Percentiles rank a stretch among this genome's conserved stretches.
These are phyloP conservation scores for Nicotiana tomentosiformis DNA, from an alignment of 257 asterid genomes.

Conservation along the genomic window DNA sequence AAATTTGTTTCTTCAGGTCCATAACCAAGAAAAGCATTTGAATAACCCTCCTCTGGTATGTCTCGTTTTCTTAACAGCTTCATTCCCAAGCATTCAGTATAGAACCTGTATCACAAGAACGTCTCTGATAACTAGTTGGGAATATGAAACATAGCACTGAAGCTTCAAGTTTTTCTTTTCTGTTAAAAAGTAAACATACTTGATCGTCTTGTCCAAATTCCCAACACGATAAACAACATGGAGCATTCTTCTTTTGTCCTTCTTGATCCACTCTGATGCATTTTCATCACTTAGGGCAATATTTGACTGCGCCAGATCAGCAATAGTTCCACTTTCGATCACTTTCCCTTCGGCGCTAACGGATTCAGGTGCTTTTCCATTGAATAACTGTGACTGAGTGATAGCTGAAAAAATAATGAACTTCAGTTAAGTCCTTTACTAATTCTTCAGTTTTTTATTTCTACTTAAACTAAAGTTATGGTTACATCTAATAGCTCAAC, in stretches of 20 bases:
- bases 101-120: slow-evolving; percentile 29
- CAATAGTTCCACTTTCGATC: slow-evolving; percentile 3
- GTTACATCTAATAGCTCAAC: not conserved
- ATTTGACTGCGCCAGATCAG: slow-evolving; percentile 18
- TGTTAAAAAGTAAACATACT: slow-evolving; percentile 14
- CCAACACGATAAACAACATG: slow-evolving; percentile 51
- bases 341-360: slow-evolving; percentile 14
- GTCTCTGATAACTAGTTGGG: not conserved
- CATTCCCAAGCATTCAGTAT: slow-evolving; percentile 48
- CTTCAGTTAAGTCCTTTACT: not conserved
- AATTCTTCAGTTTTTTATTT: not conserved
- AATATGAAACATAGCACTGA: not conserved
- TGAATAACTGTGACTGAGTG: slow-evolving; percentile 35
- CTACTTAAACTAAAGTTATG: not conserved
- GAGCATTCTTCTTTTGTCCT: slow-evolving; percentile 44
- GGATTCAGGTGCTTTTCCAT: slow-evolving; percentile 21
- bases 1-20: slow-evolving; percentile 45
- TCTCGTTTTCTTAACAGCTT: slow-evolving; percentile 47
- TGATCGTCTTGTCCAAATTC: slow-evolving; percentile 40
- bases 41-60: slow-evolving; percentile 39
- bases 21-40: slow-evolving; percentile 49
- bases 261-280: slow-evolving; percentile 34
- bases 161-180: not conserved
- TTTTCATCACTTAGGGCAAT: slow-evolving; percentile 15
- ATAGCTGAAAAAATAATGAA: slow-evolving; percentile 23